phyloP scores from a whole-genome alignment of 257 asterid genomes.

The Echites panduratus region DNA sequence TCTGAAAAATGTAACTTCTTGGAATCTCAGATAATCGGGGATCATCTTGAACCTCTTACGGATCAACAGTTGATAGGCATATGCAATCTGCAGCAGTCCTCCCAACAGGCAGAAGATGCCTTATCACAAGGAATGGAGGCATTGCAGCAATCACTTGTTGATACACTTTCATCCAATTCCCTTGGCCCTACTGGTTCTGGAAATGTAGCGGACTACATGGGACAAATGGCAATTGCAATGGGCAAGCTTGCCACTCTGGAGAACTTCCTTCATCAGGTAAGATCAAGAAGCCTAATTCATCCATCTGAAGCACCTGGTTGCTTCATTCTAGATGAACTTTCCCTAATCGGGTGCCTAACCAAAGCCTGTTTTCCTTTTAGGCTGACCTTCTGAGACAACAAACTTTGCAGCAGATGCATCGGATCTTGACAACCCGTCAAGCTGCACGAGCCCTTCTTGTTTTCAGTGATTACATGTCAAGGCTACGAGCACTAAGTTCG shows the following conservation, averaged over 20 bases:
- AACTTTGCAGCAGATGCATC: constrained; percentile 76
- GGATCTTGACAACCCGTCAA: constrained; percentile 85
- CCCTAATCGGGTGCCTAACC: background rate
- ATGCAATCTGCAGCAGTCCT: constrained; percentile 75
- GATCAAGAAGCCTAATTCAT: background rate
- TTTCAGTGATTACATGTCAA: constrained; percentile 68
- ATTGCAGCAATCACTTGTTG: constrained; percentile 65
- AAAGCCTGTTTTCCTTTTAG: constrained; percentile 23
- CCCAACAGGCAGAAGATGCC: constrained; percentile 94
- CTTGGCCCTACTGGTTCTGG: constrained; percentile 40
- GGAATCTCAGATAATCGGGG: constrained; percentile 58
- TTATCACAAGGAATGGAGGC: constrained; percentile 98
- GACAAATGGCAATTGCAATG: constrained; percentile 85
- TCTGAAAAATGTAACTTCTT: background rate
- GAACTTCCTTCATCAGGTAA: constrained; percentile 73
- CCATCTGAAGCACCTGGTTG: background rate
- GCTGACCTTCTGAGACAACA: constrained; percentile 87
- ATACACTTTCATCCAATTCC: constrained; percentile 62
- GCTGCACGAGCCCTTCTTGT: constrained; percentile 92
- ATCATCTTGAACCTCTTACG: constrained; percentile 73
- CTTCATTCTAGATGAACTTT: too few relatives aligned
- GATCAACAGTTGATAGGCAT: constrained; percentile 76
- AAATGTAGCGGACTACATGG: constrained; percentile 75
- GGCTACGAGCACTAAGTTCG: constrained; percentile 75
- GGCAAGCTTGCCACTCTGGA: constrained; percentile 62